Conservation (phyloP, 257 asterid genomes). For the Nicotiana knightiana region DNA sequence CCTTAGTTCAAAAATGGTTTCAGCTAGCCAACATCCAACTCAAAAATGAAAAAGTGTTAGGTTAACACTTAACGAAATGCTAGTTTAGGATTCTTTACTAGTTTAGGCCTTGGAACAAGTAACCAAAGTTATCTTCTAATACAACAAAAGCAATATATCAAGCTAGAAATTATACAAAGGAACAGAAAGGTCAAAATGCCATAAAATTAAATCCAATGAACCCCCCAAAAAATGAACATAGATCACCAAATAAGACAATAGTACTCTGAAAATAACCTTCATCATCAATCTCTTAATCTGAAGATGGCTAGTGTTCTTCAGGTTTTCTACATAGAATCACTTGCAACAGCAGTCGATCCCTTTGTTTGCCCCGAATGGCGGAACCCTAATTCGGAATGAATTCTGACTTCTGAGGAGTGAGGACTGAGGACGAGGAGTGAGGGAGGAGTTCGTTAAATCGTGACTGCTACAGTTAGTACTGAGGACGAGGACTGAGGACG, state of each 20-base stretch:
- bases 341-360: slow-evolving; percentile 25
- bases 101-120: not conserved
- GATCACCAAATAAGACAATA: not conserved
- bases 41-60: too few relatives aligned
- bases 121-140: not conserved
- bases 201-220: slow-evolving; percentile 23
- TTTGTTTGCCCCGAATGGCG: too few relatives aligned
- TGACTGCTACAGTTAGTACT: too few relatives aligned
- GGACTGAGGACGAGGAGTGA: too few relatives aligned
- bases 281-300: not conserved
- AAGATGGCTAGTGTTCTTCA: slow-evolving; percentile 24
- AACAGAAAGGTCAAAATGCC: slow-evolving; percentile 6
- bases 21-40: too few relatives aligned
- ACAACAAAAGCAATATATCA: not conserved
- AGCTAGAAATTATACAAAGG: not conserved
- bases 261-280: not conserved
- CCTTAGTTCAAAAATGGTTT: too few relatives aligned
- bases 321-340: slow-evolving; percentile 85
- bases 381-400: too few relatives aligned
- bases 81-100: not conserved
- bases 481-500: too few relatives aligned
- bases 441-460: too few relatives aligned
- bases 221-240: slow-evolving; percentile 9
- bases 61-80: too few relatives aligned
- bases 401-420: too few relatives aligned